Evolutionary conservation across 2,329 filamentous ascomycete species (phyloP), one percentile per base, ranked within the genome.

Genomic region (Botrytis medusae): DNA sequence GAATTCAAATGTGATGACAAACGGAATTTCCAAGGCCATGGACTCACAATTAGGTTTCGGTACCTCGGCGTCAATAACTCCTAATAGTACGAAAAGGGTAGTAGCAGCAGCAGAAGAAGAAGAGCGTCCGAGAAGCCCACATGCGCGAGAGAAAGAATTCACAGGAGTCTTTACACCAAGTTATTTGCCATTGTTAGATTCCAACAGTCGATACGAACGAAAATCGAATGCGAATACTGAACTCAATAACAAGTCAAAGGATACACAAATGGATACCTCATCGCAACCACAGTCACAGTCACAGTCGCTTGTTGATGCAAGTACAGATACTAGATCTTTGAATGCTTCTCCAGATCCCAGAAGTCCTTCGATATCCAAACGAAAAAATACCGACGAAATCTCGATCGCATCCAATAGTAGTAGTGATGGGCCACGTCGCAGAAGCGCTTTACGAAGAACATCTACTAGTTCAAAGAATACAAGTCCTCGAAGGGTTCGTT

Each of bases 401-500:
- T 89, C 88, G 7, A 80, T 84, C 44, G 82, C 83, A 25, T 90
- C 88, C 22, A 85, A 88, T 76, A 83, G 84, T 77, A 88, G 87
- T 80, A 88, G 87, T 80, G 84, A 87, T 65, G 82, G 82, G 34
- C 84, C 84, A 76, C 80, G 81, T 54, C 84, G 85, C 64, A 84
- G 88, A 76, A 90, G 89, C 77, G 89, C 88, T 63, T 80, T 91
- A 73, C 86, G 89, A 73, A 84, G 88, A 67, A 86, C 87, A 1
- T 88, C 85, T 77, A 84, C 83, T 46, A 85, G 86, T 40, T 86
- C 84, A 68, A 84, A 85, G 71, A 82, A 81, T 9, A 83, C 84
- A 61, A 89, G 88, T 77, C 88, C 87, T n/a, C 85, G 89, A 44
- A 85, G 88, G 74, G 89, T 91, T 73, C 88, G 89, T 65, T 91